Conservation (phyloP, 2,329 filamentous ascomycete genomes). For the Monosporascus sp. region DNA sequence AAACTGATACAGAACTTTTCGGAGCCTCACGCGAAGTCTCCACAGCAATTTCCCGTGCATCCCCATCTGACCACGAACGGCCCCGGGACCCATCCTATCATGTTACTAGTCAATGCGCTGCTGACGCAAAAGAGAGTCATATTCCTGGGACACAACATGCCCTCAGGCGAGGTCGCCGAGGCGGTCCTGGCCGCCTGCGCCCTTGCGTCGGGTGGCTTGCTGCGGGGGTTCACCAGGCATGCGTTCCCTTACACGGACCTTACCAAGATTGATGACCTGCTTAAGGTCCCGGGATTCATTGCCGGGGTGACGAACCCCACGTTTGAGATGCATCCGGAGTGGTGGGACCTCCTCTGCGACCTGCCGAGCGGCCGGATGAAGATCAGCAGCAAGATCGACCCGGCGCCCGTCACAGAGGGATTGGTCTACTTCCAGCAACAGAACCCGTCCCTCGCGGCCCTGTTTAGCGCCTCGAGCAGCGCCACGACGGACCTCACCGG, state of each 20-base stretch:
- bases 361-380: conserved; percentile 88
- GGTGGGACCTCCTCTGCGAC: conserved; percentile 98
- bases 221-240: conserved; percentile 90
- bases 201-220: conserved; percentile 83
- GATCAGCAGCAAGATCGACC: conserved; percentile 84
- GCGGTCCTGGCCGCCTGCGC: conserved; percentile 97
- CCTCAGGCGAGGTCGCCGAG: conserved; percentile 92
- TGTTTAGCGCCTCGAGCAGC: conserved; percentile 34
- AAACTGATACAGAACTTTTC: conserved; percentile 96
- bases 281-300: conserved; percentile 96
- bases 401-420: conserved; percentile 76
- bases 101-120: conserved; percentile 89
- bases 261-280: conserved; percentile 92
- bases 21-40: conserved; percentile 71
- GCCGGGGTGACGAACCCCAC: conserved; percentile 96
- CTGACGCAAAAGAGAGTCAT: conserved; percentile 95
- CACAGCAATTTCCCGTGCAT: conserved; percentile 80
- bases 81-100: conserved; percentile 84
- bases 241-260: conserved; percentile 98
- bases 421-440: conserved; percentile 83
- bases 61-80: conserved; percentile 92
- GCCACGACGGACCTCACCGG: conserved; percentile 64
- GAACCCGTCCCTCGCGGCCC: conserved; percentile 51
- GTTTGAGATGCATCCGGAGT: conserved; percentile 90
- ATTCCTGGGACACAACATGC: conserved; percentile 91